Evolutionary conservation across 225 moss, liverwort and hornwort genomes (phyloP).

Genomic region (Bryum argenteum): DNA sequence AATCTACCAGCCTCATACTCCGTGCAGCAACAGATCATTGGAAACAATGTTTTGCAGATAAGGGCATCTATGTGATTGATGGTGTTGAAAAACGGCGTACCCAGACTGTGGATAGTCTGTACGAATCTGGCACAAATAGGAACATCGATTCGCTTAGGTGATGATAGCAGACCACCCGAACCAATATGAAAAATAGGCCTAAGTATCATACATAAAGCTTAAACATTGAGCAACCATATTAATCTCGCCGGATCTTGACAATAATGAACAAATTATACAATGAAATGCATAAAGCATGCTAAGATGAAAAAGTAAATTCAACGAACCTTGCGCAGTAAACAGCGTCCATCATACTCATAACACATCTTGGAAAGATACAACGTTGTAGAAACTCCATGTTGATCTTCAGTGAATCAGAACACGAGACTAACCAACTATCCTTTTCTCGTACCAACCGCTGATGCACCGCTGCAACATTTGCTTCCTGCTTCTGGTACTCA

Average conservation of each 20-base stretch:
- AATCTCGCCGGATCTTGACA: neutral
- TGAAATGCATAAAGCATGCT: slow-evolving; percentile 5
- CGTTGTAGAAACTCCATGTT: slow-evolving; percentile 99
- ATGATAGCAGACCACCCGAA: slow-evolving; percentile 6
- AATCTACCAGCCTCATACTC: slow-evolving; percentile 98
- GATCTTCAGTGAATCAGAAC: slow-evolving; percentile 96
- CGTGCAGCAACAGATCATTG: slow-evolving; percentile 99
- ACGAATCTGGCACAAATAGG: slow-evolving; percentile 72
- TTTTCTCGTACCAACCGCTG: slow-evolving; percentile 91
- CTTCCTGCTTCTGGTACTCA: slow-evolving; percentile 97
- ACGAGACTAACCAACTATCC: slow-evolving; percentile 90
- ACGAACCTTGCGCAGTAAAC: slow-evolving; percentile 97
- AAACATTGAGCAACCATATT: neutral
- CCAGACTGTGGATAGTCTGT: slow-evolving; percentile 89
- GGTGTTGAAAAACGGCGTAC: slow-evolving; percentile 97
- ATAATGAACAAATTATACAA: slow-evolving; percentile 12
- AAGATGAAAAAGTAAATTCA: slow-evolving; percentile 18
- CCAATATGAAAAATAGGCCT: neutral
- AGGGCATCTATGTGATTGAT: slow-evolving; percentile 98
- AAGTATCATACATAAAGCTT: slow-evolving; percentile 6
- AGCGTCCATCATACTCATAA: slow-evolving; percentile 99
- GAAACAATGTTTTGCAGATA: slow-evolving; percentile 97
- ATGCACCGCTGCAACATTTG: slow-evolving; percentile 79
- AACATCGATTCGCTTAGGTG: slow-evolving; percentile 23
- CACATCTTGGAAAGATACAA: slow-evolving; percentile 98